Evolutionary conservation across 805 yeast genomes (phyloP).

Genomic region (Suhomyces emberorum): DNA sequence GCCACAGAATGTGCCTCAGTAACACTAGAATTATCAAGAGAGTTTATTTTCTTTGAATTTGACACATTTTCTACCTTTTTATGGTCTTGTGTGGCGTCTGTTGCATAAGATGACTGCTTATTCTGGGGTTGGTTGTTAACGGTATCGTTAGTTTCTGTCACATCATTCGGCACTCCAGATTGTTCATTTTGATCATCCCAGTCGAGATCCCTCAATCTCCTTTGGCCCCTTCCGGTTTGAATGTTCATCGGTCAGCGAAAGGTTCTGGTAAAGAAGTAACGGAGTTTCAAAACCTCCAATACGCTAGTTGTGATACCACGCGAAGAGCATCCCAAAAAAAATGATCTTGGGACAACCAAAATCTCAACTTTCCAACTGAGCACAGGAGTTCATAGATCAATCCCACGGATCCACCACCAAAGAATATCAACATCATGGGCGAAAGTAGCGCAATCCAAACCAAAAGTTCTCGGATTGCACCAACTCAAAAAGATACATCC

Average conservation of each 20-base stretch:
- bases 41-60: not conserved
- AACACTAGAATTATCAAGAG: not conserved
- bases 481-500: slow-evolving; percentile 22
- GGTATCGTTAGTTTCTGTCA: too few species aligned
- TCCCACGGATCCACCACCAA: not conserved
- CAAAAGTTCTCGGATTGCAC: slow-evolving; percentile 20
- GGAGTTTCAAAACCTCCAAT: not conserved
- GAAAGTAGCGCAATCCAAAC: too few species aligned
- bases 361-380: not conserved
- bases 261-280: not conserved
- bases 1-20: too few species aligned
- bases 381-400: not conserved
- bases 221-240: slow-evolving; percentile 13
- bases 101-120: too few species aligned
- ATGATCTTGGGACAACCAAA: not conserved
- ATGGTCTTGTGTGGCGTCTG: too few species aligned
- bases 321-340: slow-evolving; percentile 1
- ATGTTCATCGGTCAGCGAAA: not conserved
- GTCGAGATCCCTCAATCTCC: slow-evolving; percentile 9
- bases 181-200: slow-evolving; percentile 8
- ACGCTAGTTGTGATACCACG: not conserved
- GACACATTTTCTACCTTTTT: not conserved
- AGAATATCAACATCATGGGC: too few species aligned
- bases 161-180: too few species aligned
- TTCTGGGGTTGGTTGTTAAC: too few species aligned